Percentiles rank a stretch among this genome's conserved stretches.
Evolutionary conservation across 768 basidiomycete species (phyloP).

Genomic region (Pisolithus marmoratus): DNA sequence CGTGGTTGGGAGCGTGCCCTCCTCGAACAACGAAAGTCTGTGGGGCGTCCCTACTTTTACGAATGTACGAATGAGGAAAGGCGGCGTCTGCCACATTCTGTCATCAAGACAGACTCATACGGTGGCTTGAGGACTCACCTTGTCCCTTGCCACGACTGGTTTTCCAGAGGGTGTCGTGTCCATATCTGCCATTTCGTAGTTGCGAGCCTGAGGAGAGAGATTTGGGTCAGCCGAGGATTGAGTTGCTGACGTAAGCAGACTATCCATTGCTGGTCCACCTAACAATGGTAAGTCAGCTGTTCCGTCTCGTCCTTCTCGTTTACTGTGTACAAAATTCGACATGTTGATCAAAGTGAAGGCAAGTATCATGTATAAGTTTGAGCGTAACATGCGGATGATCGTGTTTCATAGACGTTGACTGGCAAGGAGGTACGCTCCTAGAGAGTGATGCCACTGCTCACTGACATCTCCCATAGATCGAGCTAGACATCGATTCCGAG

Average conservation of each 20-base stretch:
- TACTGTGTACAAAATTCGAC: slow-evolving; percentile 3
- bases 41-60: slow-evolving; percentile 80
- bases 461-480: slow-evolving; percentile 52
- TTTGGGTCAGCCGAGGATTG: too few relatives aligned
- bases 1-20: slow-evolving; percentile 66
- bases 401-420: slow-evolving; percentile 69
- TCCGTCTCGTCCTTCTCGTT: not conserved
- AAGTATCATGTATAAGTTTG: slow-evolving; percentile 8
- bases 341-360: slow-evolving; percentile 95
- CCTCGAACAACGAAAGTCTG: slow-evolving; percentile 68
- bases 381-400: not conserved
- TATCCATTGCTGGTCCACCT: too few relatives aligned
- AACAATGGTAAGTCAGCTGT: too few relatives aligned
- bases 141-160: slow-evolving; percentile 51
- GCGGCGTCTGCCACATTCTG: slow-evolving; percentile 49
- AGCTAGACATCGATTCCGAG: slow-evolving; percentile 89
- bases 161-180: slow-evolving; percentile 41
- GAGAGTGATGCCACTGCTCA: not conserved
- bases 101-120: not conserved
- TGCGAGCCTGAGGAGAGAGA: too few relatives aligned
- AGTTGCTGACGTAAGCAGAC: not conserved
- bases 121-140: slow-evolving; percentile 29
- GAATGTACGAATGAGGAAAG: slow-evolving; percentile 79
- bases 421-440: slow-evolving; percentile 79
- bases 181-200: slow-evolving; percentile 28